Evolutionary conservation across 331 rosid genomes (phyloP).

Genomic region (Rhamnella rubrinervis): DNA sequence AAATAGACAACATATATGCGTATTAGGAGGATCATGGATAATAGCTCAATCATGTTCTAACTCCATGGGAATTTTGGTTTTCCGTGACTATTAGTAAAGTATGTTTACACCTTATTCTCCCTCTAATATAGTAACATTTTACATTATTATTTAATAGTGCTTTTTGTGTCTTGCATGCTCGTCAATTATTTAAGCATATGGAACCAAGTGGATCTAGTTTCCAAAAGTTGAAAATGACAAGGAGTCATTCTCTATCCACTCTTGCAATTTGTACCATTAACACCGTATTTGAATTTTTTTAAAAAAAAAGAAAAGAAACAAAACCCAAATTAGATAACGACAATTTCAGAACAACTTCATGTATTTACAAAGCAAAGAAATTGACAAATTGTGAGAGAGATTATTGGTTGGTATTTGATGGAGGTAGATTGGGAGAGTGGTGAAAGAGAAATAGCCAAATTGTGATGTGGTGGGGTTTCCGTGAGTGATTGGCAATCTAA

Average conservation of each 20-base stretch:
- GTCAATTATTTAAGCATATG: conserved; percentile 6
- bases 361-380: conserved; percentile 3
- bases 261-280: not conserved
- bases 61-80: too few relatives aligned
- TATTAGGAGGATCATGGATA: too few relatives aligned
- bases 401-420: too few relatives aligned
- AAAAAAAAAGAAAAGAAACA: not conserved
- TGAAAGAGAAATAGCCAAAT: not conserved
- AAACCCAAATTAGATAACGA: too few relatives aligned
- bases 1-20: too few relatives aligned
- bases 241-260: conserved; percentile 1
- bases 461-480: conserved; percentile 17
- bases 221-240: not conserved
- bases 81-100: too few relatives aligned
- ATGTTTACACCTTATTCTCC: too few relatives aligned
- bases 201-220: not conserved
- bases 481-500: not conserved
- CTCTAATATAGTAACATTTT: too few relatives aligned
- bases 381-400: not conserved
- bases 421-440: not conserved
- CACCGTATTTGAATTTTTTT: not conserved
- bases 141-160: too few relatives aligned
- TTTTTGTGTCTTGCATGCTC: not conserved
- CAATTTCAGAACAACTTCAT: not conserved
- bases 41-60: too few relatives aligned